Evolutionary conservation across 345 rosid genomes (phyloP), one percentile per base, ranked within the genome.

Genomic region (Acer saccharum): DNA sequence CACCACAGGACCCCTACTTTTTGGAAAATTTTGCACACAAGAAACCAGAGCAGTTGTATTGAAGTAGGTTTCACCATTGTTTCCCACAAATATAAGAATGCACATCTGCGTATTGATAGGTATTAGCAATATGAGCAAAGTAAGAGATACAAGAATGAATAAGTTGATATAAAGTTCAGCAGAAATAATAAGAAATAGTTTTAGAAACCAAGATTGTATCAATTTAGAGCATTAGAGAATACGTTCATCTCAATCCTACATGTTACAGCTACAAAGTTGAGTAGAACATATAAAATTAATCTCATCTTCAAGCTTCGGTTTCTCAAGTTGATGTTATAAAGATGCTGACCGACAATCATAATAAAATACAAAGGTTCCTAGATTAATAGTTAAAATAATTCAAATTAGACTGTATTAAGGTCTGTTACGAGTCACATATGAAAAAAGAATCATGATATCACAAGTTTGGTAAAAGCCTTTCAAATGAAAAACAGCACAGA

Each of bases 31-130:
- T 55, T 91, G 97, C 77, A 97, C 99, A 27, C 97, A 93, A 71
- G 99, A 97, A 76, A 97, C 98, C 79, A 97, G 77, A 78, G 99
- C 86, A 27, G 82, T 96, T 9, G 99, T 94, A 66, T 97, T 97
- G 93, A 91, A 94, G 92, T 94, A 93, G 77, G 99, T 97, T 80
- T 97, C 98, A 0, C 99, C 99, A 77, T 97, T 94, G 88, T 89
- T 94, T 72, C 97, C 98, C 65, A 90, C 85, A 68, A 94, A 94
- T 83, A 97, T 93, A 75, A 97, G 95, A 81, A 91, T 23, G 82
- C 98, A 97, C 97, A 97, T 94, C 98, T 94, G 90, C 84, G 73
- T 41, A 68, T 8, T 8, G 69, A 76, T 41, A 80, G 5, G 27
- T 1, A 64, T 82, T 74, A 83, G 69, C 67, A 55, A 58, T 61